Evolutionary conservation across 2,329 filamentous ascomycete genomes (phyloP), one percentile per base, ranked within the genome.

Genomic region (Hypoxylon sp.): DNA sequence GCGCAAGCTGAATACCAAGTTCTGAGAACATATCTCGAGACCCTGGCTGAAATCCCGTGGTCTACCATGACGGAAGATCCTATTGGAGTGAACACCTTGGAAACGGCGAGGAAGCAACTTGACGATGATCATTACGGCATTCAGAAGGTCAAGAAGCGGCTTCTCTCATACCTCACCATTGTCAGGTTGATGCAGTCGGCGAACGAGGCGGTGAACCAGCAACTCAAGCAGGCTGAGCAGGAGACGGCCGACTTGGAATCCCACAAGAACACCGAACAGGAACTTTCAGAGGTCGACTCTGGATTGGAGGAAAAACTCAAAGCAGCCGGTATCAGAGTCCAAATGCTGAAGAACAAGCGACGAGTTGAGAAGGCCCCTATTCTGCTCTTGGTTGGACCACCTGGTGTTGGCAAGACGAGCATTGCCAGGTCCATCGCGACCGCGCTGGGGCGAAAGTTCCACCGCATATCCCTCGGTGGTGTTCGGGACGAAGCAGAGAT

Each of bases 401-500:
- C 95, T 1, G 95, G 95, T 43, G 93, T 94, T 2, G 95, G 95
- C 63, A 99, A 99, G 81, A 99, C 95, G 0, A 97, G 92, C 68
- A 81, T 99, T 41, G 95, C 95, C 24, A 92, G 93, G 68, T 98
- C 94, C 1, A 88, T 99, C 20, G 95, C 95, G 1, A 91, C 91
- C 13, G 93, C 95, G 1, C 82, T 99, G 9, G 94, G 94, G 13
- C 88, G 95, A 63, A 96, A 97, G 74, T 99, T 99, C 74, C 94
- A 99, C 75, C 88, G 95, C 41, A 97, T 99, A 68, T 98, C 95
- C 3, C 87, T 99, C 3, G 95, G 95, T 59, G 95, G 95, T 67
- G 94, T 99, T 2, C 84, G 95, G 51, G 95, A 99, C 69, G 95
- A 99, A 74, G 95, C 95, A 13, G 95, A 99, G 77, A 98, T 99